phyloP scores from a whole-genome alignment of 371 early-diverging fungal genomes.

The Coemansia sp. region DNA sequence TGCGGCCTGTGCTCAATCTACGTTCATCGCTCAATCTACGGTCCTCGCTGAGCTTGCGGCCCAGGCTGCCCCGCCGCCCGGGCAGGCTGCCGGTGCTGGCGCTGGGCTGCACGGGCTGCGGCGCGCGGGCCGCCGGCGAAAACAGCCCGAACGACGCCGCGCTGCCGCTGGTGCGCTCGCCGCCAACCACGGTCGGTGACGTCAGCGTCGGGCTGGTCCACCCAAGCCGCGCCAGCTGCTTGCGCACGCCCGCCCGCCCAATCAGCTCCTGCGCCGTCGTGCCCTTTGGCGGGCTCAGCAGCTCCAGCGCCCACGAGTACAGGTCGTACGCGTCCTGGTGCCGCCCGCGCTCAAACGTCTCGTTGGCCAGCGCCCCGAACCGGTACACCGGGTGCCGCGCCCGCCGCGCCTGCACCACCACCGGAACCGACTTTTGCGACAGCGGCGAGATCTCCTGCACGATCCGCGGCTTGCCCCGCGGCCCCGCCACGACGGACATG shows the following conservation, averaged over 20 bases:
- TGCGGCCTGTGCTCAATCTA: too few relatives aligned
- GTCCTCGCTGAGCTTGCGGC: too few relatives aligned
- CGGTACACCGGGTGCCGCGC: slow-evolving; percentile 48
- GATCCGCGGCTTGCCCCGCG: background rate
- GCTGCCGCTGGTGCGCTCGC: slow-evolving; percentile 7
- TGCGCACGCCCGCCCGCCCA: slow-evolving; percentile 11
- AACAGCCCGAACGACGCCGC: slow-evolving; percentile 9
- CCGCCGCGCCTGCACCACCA: slow-evolving; percentile 42
- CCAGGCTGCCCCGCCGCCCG: too few relatives aligned
- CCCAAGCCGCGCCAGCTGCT: slow-evolving; percentile 19
- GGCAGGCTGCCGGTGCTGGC: slow-evolving; percentile 10
- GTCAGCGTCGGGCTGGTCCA: background rate
- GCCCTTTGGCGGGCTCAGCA: slow-evolving; percentile 43
- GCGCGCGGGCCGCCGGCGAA: slow-evolving; percentile 1
- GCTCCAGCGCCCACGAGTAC: slow-evolving; percentile 63
- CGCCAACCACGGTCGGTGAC: background rate
- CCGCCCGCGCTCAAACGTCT: slow-evolving; percentile 57
- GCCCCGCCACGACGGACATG: background rate
- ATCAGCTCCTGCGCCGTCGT: slow-evolving; percentile 27
- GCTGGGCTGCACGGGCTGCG: background rate
- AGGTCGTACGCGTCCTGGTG: slow-evolving; percentile 60
- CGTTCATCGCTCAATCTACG: too few relatives aligned
- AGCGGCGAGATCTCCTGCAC: slow-evolving; percentile 27
- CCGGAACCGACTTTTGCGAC: slow-evolving; percentile 37
- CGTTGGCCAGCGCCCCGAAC: slow-evolving; percentile 57